These are phyloP conservation scores for Curvularia lunata DNA, from an alignment of 2,329 filamentous ascomycete species.

Conservation along the genomic window DNA sequence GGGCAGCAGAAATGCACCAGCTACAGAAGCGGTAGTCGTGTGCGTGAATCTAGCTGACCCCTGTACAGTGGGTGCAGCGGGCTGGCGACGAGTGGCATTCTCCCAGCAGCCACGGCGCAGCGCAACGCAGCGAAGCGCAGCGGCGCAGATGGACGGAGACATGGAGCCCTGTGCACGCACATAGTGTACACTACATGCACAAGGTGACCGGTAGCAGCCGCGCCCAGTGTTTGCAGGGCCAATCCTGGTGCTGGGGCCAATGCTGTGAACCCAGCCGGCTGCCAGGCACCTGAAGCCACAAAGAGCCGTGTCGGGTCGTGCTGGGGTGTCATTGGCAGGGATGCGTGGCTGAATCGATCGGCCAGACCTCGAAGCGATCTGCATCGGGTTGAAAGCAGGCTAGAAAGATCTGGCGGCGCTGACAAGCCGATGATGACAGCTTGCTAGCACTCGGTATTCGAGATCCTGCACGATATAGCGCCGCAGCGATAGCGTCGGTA, in stretches of 20 bases:
- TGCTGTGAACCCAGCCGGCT: slow-evolving; percentile 23
- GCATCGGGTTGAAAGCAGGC: slow-evolving; percentile 26
- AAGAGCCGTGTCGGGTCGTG: slow-evolving; percentile 25
- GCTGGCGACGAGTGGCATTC: slow-evolving; percentile 31
- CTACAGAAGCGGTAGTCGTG: slow-evolving; percentile 36
- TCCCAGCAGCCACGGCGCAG: slow-evolving; percentile 20
- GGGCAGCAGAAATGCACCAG: slow-evolving; percentile 29
- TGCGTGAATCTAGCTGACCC: slow-evolving; percentile 39
- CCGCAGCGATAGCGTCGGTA: slow-evolving; percentile 37
- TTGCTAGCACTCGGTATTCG: slow-evolving; percentile 29
- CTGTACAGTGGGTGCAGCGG: slow-evolving; percentile 29
- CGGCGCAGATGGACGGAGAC: slow-evolving; percentile 22
- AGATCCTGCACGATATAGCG: slow-evolving; percentile 42
- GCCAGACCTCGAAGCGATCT: slow-evolving; percentile 38
- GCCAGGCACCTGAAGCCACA: slow-evolving; percentile 34
- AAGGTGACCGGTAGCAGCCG: slow-evolving; percentile 34
- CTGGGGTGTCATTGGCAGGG: slow-evolving; percentile 26
- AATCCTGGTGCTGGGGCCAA: slow-evolving; percentile 32
- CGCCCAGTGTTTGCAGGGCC: slow-evolving; percentile 31
- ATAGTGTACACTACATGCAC: not conserved
- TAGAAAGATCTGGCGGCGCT: slow-evolving; percentile 40
- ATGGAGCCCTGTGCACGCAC: slow-evolving; percentile 34
- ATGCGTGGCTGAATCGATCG: slow-evolving; percentile 33
- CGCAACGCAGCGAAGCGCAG: slow-evolving; percentile 5
- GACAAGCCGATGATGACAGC: slow-evolving; percentile 36